Conservation (phyloP, 139 green algal genomes). For the Tetradesmus lagerheimii region DNA sequence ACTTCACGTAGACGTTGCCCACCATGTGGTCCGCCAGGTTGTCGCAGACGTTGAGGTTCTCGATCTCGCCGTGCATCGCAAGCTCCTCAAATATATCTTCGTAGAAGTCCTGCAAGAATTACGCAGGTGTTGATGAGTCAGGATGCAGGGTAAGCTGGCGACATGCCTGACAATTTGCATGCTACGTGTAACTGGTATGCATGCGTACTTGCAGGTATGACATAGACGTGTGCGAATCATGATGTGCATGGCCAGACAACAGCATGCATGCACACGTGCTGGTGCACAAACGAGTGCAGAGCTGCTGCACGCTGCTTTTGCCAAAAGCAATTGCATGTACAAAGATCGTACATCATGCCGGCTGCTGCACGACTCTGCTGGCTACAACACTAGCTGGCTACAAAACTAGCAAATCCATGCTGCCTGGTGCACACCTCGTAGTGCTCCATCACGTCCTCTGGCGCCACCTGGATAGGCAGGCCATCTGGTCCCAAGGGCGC, state of each 20-base stretch:
- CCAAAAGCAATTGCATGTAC: too few species aligned
- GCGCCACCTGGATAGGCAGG: constrained; percentile 86
- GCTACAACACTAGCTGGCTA: not conserved
- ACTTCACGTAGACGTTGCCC: constrained; percentile 97
- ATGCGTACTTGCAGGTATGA: too few species aligned
- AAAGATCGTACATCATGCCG: not conserved
- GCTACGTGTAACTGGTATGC: too few species aligned
- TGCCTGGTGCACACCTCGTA: constrained; percentile 77
- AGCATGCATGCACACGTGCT: not conserved
- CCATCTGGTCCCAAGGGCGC: constrained; percentile 88
- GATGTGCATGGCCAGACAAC: not conserved
- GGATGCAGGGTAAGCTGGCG: too few species aligned
- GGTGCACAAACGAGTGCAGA: too few species aligned
- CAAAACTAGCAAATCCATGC: too few species aligned
- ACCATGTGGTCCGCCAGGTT: constrained; percentile 99
- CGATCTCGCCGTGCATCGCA: constrained; percentile 91
- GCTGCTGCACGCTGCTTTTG: not conserved
- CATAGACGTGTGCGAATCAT: not conserved
- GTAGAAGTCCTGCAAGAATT: constrained; percentile 92
- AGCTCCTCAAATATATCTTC: constrained; percentile 99
- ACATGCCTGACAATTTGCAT: too few species aligned
- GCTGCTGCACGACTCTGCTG: not conserved
- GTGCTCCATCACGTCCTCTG: constrained; percentile 88
- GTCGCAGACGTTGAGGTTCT: constrained; percentile 98
- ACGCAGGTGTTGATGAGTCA: too few species aligned